These are phyloP conservation scores for Cardamine occulta DNA, from an alignment of 345 rosid species.

Conservation along the genomic window DNA sequence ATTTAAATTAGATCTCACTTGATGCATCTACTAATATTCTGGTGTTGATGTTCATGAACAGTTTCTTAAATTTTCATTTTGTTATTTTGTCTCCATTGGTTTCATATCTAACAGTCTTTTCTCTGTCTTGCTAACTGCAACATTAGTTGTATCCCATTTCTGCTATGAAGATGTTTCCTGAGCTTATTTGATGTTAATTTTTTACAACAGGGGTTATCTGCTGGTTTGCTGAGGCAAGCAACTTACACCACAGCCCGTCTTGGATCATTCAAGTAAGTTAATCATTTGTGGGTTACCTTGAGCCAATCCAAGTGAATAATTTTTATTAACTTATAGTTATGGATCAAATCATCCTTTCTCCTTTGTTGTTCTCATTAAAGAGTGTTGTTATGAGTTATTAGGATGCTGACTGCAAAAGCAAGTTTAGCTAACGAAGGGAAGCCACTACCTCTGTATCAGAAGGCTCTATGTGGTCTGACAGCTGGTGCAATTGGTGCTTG, in stretches of 20 bases:
- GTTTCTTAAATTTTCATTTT: conserved; percentile 20
- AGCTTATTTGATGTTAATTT: conserved; percentile 5
- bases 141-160: background rate
- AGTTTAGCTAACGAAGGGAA: conserved; percentile 88
- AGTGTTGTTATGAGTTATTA: conserved; percentile 36
- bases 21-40: conserved; percentile 6
- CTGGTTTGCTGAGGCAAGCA: conserved; percentile 97
- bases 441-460: conserved; percentile 96
- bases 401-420: conserved; percentile 91
- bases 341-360: background rate
- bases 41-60: conserved; percentile 1
- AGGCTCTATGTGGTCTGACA: conserved; percentile 96
- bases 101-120: background rate
- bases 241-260: conserved; percentile 98
- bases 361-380: conserved; percentile 11
- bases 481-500: conserved; percentile 98
- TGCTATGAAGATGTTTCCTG: conserved; percentile 1
- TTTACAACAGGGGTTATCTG: conserved; percentile 76
- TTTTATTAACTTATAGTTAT: background rate
- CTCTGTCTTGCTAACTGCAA: background rate
- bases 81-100: background rate
- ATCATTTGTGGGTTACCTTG: conserved; percentile 15
- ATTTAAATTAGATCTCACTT: conserved; percentile 12
- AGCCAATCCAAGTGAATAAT: background rate
- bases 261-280: conserved; percentile 86